Conservation (phyloP, 2,329 filamentous ascomycete genomes). For the Phyllosticta paracitricarpa region DNA sequence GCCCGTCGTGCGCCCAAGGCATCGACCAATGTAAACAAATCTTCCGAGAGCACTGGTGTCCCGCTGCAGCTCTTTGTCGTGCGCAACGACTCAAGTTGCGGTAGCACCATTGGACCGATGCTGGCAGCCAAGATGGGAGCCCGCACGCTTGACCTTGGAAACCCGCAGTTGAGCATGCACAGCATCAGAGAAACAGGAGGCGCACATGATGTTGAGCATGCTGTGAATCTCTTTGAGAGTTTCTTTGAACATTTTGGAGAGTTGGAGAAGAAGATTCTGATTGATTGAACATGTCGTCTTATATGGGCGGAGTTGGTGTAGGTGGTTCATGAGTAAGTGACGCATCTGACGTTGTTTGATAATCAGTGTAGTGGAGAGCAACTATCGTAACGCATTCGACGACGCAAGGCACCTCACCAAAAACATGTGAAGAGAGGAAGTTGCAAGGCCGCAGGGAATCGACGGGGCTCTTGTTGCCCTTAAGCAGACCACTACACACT, state of each 20-base stretch:
- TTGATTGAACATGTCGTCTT: slow-evolving; percentile 48
- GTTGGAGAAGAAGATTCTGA: slow-evolving; percentile 70
- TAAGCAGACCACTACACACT: background rate
- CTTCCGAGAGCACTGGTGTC: slow-evolving; percentile 52
- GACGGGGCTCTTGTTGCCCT: background rate
- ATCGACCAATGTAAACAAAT: slow-evolving; percentile 23
- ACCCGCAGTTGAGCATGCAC: slow-evolving; percentile 94
- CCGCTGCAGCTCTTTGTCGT: slow-evolving; percentile 95
- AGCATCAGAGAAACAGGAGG: slow-evolving; percentile 91
- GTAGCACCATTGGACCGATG: slow-evolving; percentile 97
- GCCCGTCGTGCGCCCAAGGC: slow-evolving; percentile 50
- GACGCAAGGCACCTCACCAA: too few relatives aligned
- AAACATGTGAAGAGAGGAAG: too few relatives aligned
- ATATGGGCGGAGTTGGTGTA: background rate
- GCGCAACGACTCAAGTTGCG: slow-evolving; percentile 87
- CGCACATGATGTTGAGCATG: slow-evolving; percentile 75
- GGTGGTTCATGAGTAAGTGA: background rate
- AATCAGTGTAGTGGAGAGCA: background rate
- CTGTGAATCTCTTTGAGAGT: slow-evolving; percentile 73
- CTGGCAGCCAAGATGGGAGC: slow-evolving; percentile 76
- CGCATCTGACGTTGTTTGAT: background rate
- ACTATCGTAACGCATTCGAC: too few relatives aligned
- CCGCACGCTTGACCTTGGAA: slow-evolving; percentile 83
- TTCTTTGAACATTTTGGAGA: slow-evolving; percentile 82
- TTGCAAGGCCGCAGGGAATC: too few relatives aligned